A percentile compares a stretch with the other conserved stretches of the same genome.
phyloP scores from a whole-genome alignment of 805 yeast species.

The Starmerella lactis-condensi region DNA sequence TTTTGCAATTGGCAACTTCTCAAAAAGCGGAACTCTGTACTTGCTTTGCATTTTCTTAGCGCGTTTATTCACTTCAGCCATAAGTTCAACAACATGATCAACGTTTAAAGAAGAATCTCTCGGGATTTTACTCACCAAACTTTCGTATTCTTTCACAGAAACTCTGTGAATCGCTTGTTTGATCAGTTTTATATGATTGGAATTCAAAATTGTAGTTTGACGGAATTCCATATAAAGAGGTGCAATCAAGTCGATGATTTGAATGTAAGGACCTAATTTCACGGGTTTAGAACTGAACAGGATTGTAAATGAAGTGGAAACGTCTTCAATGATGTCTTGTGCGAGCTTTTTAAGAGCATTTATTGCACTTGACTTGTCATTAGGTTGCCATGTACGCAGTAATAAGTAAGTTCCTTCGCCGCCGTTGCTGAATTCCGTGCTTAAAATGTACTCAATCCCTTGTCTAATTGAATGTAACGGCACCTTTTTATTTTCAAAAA shows the following conservation, averaged over 20 bases:
- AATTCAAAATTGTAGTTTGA: slow-evolving; percentile 30
- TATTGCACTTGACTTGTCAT: slow-evolving; percentile 5
- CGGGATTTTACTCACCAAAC: slow-evolving; percentile 35
- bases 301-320: background rate
- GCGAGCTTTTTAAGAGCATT: background rate
- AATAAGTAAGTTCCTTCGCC: too few relatives aligned
- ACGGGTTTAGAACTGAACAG: slow-evolving; percentile 28
- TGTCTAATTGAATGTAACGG: too few relatives aligned
- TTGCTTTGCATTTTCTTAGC: slow-evolving; percentile 38
- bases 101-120: slow-evolving; percentile 36
- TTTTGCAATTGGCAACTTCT: slow-evolving; percentile 33
- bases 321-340: background rate
- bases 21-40: slow-evolving; percentile 45
- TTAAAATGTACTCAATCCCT: too few relatives aligned
- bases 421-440: too few relatives aligned
- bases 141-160: slow-evolving; percentile 30
- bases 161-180: slow-evolving; percentile 24
- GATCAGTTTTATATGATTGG: slow-evolving; percentile 29
- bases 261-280: slow-evolving; percentile 36
- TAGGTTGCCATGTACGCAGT: slow-evolving; percentile 13
- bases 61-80: slow-evolving; percentile 33
- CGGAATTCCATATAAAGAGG: slow-evolving; percentile 15
- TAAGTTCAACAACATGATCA: slow-evolving; percentile 37
- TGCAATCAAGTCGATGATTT: slow-evolving; percentile 33
- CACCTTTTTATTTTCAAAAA: too few relatives aligned